Base-by-base conservation (phyloP, 2,329 filamentous ascomycete genomes). In the Fulvia fulva region DNA sequence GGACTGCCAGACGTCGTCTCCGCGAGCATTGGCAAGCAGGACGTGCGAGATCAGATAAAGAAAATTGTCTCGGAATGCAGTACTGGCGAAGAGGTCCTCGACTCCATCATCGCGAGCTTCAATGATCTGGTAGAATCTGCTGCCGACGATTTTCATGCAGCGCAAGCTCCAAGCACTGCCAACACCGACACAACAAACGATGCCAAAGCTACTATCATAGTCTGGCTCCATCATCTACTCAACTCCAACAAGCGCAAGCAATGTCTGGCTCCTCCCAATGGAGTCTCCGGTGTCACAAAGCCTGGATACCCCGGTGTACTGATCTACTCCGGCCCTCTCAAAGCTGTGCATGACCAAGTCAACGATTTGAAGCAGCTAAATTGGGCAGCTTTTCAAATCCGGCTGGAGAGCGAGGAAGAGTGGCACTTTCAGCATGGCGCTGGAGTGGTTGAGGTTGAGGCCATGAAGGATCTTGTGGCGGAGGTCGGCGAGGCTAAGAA, bases 181-280 rank as follows among this genome's bases (percentile, higher is more conserved):
- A 5, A 11, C 26, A 45, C n/a, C n/a, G n/a, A 37, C 2, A 12
- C 45, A 8, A 28, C 43, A n/a, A 9, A 43, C 21, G 46, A 34
- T 8, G 21, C 53, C 16, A 58, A 58, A 34, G 53, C 64, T 1
- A 78, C 76, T 2, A 70, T 77, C 25, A 71, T 79, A 19, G 71
- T 79, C 51, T 79, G 75, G 74, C 71, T 79, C 0, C 77, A 79
- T 46, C 77, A 79, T 53, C 70, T 79, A 7, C 74, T 79, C 53
- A 76, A 76, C 32, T 74, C 74, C 16, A 74, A 72, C 58, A 79
- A 79, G 65, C 75, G 77, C 46, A 79, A 79, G 61, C 72, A 75
- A 43, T 74, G 74, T 6, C 68, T 78, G 11, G 71, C 70, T 1
- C 73, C 77, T 0, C 63, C 63, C 3, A 37, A 62, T 0, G 52